Evolutionary conservation across 2,329 filamentous ascomycete species (phyloP).

Genomic region (Diplodia sapinea): DNA sequence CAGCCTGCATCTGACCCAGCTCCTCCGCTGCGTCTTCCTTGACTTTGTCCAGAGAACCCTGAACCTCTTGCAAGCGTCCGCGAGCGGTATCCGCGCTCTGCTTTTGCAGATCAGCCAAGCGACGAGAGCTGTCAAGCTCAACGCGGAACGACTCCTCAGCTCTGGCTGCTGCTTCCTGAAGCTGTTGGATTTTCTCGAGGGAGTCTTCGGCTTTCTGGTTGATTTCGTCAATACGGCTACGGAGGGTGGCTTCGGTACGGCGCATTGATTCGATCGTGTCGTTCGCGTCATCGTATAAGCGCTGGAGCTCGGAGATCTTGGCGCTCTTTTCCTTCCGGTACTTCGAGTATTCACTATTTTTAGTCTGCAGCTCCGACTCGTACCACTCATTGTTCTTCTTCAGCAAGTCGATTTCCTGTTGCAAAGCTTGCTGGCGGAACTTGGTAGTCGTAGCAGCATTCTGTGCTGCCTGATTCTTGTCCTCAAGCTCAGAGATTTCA

Average conservation of each 20-base stretch:
- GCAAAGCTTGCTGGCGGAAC: conserved; percentile 86
- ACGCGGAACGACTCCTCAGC: conserved; percentile 86
- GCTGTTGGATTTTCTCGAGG: conserved; percentile 78
- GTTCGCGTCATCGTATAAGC: conserved; percentile 82
- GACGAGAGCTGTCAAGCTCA: conserved; percentile 79
- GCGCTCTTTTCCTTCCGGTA: conserved; percentile 94
- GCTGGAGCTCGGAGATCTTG: conserved; percentile 85
- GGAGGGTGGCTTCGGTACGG: conserved; percentile 78
- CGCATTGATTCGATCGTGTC: conserved; percentile 78
- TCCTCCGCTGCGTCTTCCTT: conserved; percentile 70
- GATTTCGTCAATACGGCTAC: conserved; percentile 80
- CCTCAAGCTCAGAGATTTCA: conserved; percentile 80
- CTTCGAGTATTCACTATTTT: conserved; percentile 83
- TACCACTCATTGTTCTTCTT: conserved; percentile 94
- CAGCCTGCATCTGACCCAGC: conserved; percentile 56
- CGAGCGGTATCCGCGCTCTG: conserved; percentile 76
- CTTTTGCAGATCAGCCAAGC: conserved; percentile 81
- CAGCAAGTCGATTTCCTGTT: conserved; percentile 87
- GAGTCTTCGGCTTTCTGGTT: conserved; percentile 87
- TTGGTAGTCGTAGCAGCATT: conserved; percentile 80
- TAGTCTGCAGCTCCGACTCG: conserved; percentile 88
- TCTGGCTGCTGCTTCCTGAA: conserved; percentile 81
- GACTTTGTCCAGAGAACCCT: conserved; percentile 66
- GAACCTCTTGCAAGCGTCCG: conserved; percentile 72
- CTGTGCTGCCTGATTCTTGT: conserved; percentile 81